Evolutionary conservation across 2,329 filamentous ascomycete genomes (phyloP).

Genomic region (Pseudopyricularia javanii): DNA sequence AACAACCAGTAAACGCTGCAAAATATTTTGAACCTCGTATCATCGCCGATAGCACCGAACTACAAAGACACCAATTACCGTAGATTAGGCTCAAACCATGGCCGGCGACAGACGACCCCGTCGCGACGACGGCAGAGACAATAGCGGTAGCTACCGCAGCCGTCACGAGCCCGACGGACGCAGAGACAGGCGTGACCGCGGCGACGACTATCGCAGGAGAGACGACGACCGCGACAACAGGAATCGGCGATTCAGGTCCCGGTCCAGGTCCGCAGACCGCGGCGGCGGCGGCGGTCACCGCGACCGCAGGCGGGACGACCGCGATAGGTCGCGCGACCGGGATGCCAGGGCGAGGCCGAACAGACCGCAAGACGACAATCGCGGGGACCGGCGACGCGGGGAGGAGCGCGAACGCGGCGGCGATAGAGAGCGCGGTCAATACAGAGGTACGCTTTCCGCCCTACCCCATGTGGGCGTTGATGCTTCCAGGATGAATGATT

Average conservation of each 20-base stretch:
- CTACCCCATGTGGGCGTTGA: neutral
- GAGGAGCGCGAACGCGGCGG: constrained; percentile 4
- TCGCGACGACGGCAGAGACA: constrained; percentile 6
- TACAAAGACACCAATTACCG: too few relatives aligned
- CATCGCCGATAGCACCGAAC: too few relatives aligned
- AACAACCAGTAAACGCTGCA: too few relatives aligned
- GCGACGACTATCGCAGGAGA: constrained; percentile 1
- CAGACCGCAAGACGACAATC: neutral
- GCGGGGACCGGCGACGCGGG: neutral
- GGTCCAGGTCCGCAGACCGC: constrained; percentile 2
- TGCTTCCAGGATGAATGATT: neutral
- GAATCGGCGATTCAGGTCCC: constrained; percentile 6
- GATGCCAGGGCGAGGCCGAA: constrained; percentile 1
- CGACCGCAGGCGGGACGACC: neutral
- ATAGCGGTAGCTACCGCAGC: neutral
- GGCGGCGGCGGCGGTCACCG: neutral
- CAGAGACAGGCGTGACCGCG: constrained; percentile 1
- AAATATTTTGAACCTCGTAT: too few relatives aligned
- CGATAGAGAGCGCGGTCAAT: neutral
- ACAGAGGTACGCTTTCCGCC: constrained; percentile 1
- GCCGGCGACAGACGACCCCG: constrained; percentile 5
- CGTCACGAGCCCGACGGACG: neutral
- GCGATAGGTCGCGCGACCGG: constrained; percentile 3
- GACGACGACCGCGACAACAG: constrained; percentile 5
- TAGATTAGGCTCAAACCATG: neutral